phyloP scores from a whole-genome alignment of 2,329 filamentous ascomycete species.

The Calycina herbarum region DNA sequence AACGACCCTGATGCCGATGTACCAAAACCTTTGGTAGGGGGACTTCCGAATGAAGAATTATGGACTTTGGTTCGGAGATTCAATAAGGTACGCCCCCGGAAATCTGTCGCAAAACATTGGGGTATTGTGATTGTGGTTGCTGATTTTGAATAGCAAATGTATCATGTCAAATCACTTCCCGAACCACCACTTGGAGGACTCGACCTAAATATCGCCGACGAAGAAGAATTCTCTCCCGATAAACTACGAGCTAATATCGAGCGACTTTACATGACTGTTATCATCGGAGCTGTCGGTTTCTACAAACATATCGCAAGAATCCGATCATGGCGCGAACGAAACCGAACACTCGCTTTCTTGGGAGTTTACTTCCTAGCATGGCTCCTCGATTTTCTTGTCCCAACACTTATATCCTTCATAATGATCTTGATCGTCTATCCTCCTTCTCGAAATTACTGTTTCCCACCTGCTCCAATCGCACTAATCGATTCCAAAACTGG shows the following conservation, averaged over 20 bases:
- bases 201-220: slow-evolving; percentile 23
- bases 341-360: slow-evolving; percentile 23
- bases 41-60: slow-evolving; percentile 62
- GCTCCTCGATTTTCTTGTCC: slow-evolving; percentile 23
- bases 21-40: slow-evolving; percentile 55
- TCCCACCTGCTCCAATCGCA: slow-evolving; percentile 24
- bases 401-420: slow-evolving; percentile 22
- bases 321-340: slow-evolving; percentile 27
- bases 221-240: slow-evolving; percentile 24
- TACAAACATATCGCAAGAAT: slow-evolving; percentile 26
- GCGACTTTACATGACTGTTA: slow-evolving; percentile 23
- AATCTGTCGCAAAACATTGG: neutral
- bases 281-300: slow-evolving; percentile 20
- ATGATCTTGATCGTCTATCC: slow-evolving; percentile 23
- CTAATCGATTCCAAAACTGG: slow-evolving; percentile 25
- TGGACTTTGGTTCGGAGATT: slow-evolving; percentile 46
- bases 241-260: slow-evolving; percentile 26
- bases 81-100: slow-evolving; percentile 23
- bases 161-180: slow-evolving; percentile 26
- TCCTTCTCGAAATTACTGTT: slow-evolving; percentile 16
- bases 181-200: slow-evolving; percentile 23
- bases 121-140: neutral
- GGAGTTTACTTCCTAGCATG: slow-evolving; percentile 24
- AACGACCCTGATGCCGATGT: slow-evolving; percentile 53
- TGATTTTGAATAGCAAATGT: slow-evolving; percentile 26